Evolutionary conservation across 345 rosid genomes (phyloP), one percentile per base, ranked within the genome.

Genomic region (Draba incana): DNA sequence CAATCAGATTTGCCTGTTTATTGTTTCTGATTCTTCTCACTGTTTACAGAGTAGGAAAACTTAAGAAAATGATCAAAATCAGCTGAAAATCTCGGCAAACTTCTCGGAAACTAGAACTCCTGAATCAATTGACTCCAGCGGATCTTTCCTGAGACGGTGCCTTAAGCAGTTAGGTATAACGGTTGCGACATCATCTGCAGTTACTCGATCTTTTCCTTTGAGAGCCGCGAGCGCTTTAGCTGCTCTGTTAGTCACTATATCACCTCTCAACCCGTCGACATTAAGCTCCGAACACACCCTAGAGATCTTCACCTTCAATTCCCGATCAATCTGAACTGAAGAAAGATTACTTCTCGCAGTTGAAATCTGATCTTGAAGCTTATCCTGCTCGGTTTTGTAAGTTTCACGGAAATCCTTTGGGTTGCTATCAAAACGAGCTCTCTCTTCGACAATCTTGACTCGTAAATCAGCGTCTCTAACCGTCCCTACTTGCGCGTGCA

Each of bases 401-500:
- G 96, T 81, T 0, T 79, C 82, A 8, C 99, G 91, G 60, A 94
- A 91, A 39, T 91, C 99, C 80, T 89, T 94, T 0, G 97, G 97
- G 62, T 87, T 83, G 72, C 70, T 84, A 75, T 94, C 99, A 31
- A 94, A 94, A 57, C 88, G 81, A 25, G 89, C 83, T 82, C 99
- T 84, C 86, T 94, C 97, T 77, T 94, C 99, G 13, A 94, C 97
- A 16, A 94, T 91, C 79, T 94, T 89, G 78, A 94, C 97, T 30
- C 99, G 80, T 13, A 94, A 88, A 45, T 94, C 99, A 0, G 99
- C 99, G 71, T 94, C 97, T 69, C 86, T 85, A 6, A 94, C 99
- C 0, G 97, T 94, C 53, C 95, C 95, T 5, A 91, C 99, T 69
- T 93, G 98, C 0, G 97, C 98, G 10, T 93, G 98, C 97, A 93